Evolutionary conservation across 2,329 filamentous ascomycete genomes (phyloP).

Genomic region (Calonectria multiphialidica): DNA sequence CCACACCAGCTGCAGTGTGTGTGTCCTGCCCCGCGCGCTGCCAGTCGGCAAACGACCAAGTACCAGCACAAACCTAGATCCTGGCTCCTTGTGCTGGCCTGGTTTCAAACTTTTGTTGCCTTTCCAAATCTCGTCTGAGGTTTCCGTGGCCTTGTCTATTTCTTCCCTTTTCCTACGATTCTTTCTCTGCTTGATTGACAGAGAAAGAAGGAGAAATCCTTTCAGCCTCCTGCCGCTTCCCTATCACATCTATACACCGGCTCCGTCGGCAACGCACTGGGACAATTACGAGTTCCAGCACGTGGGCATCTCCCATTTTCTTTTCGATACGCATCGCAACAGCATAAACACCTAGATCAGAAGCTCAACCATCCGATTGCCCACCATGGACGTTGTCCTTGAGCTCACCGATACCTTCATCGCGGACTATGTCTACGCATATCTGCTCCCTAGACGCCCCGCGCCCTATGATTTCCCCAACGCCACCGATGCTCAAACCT

Average conservation of each 20-base stretch:
- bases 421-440: slow-evolving; percentile 84
- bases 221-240: no score
- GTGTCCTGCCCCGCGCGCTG: slow-evolving; percentile 36
- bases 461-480: slow-evolving; percentile 68
- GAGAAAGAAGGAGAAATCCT: neutral
- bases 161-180: neutral
- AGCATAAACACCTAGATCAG: neutral
- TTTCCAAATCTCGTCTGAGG: neutral
- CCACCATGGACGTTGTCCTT: slow-evolving; percentile 90
- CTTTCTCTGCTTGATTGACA: neutral
- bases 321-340: neutral
- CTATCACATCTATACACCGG: neutral
- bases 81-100: slow-evolving; percentile 7
- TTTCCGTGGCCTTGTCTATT: neutral
- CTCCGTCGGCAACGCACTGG: neutral
- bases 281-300: neutral
- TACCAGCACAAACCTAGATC: slow-evolving; percentile 3
- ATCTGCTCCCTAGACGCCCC: slow-evolving; percentile 71
- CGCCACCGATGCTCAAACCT: slow-evolving; percentile 62
- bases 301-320: neutral
- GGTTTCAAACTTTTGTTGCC: slow-evolving; percentile 10
- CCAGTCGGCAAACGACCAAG: slow-evolving; percentile 20
- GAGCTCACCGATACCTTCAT: slow-evolving; percentile 86
- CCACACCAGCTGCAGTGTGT: neutral
- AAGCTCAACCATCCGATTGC: neutral